phyloP scores from a whole-genome alignment of 1,139 yeast species.

The Kurtzmaniella quercitrusa region DNA sequence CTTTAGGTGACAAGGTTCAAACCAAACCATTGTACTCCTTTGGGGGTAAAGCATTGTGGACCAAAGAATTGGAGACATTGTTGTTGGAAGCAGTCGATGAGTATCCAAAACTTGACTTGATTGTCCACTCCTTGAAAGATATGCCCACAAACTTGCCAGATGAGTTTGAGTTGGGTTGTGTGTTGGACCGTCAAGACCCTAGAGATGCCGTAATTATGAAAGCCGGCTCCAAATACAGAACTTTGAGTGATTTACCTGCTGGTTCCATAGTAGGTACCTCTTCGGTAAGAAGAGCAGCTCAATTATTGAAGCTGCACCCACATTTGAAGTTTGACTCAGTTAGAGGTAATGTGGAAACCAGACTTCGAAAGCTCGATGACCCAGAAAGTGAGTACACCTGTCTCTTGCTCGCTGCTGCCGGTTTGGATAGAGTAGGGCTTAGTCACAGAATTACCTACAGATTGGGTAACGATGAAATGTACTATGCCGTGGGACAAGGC shows the following conservation, averaged over 20 bases:
- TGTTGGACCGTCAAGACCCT: slow-evolving; percentile 82
- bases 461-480: slow-evolving; percentile 81
- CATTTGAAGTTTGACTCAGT: slow-evolving; percentile 60
- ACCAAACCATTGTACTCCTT: slow-evolving; percentile 85
- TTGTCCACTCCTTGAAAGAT: slow-evolving; percentile 92
- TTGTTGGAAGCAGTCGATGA: slow-evolving; percentile 60
- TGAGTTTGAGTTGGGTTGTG: slow-evolving; percentile 85
- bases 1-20: slow-evolving; percentile 87
- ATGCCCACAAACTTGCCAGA: slow-evolving; percentile 92
- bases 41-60: slow-evolving; percentile 96
- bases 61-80: slow-evolving; percentile 84
- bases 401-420: slow-evolving; percentile 89
- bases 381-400: slow-evolving; percentile 66
- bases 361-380: slow-evolving; percentile 74
- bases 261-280: slow-evolving; percentile 93
- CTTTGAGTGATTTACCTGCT: slow-evolving; percentile 69
- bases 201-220: slow-evolving; percentile 92
- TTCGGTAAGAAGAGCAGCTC: slow-evolving; percentile 87
- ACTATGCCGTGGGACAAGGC: slow-evolving; percentile 97
- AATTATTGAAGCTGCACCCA: slow-evolving; percentile 39
- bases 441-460: slow-evolving; percentile 66
- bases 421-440: slow-evolving; percentile 70
- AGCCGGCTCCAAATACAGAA: slow-evolving; percentile 55
- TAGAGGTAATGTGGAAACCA: slow-evolving; percentile 84
- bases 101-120: slow-evolving; percentile 72